Evolutionary conservation across 768 basidiomycete genomes (phyloP).

Genomic region (Pleurotus giganteus): DNA sequence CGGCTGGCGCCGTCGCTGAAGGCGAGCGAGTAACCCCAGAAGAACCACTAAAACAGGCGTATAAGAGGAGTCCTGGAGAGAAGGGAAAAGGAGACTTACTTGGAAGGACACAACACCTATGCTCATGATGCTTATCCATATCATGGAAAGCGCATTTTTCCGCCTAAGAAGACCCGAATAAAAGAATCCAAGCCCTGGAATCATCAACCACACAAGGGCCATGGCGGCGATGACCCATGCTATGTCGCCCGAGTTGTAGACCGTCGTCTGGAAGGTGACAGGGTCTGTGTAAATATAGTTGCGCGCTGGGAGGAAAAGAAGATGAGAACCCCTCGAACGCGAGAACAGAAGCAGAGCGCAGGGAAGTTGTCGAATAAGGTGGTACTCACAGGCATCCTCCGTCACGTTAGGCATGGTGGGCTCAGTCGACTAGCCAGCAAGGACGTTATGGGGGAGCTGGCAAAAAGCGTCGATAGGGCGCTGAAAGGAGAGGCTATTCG

Average conservation of each 20-base stretch:
- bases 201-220: slow-evolving; percentile 84
- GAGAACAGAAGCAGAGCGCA: slow-evolving; percentile 5
- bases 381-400: slow-evolving; percentile 5
- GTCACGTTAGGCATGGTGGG: slow-evolving; percentile 9
- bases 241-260: slow-evolving; percentile 51
- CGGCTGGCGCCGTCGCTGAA: slow-evolving; percentile 73
- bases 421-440: not conserved
- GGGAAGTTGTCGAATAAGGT: not conserved
- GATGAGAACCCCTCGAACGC: not conserved
- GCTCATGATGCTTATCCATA: slow-evolving; percentile 75
- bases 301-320: slow-evolving; percentile 28
- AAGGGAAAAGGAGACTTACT: slow-evolving; percentile 39
- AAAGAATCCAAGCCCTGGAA: slow-evolving; percentile 83
- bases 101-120: slow-evolving; percentile 83
- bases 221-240: slow-evolving; percentile 65
- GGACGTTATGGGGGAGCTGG: not conserved
- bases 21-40: slow-evolving; percentile 94
- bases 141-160: slow-evolving; percentile 93
- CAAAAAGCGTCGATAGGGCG: not conserved
- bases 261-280: slow-evolving; percentile 25
- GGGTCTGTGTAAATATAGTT: slow-evolving; percentile 30
- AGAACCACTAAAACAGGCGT: slow-evolving; percentile 70
- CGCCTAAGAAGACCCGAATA: slow-evolving; percentile 89
- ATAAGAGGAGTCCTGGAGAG: not conserved
- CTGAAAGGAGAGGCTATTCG: not conserved